Evolutionary conservation across 208 protist genomes (phyloP), one percentile per base, ranked within the genome.

Genomic region (Trichomonas tenax): DNA sequence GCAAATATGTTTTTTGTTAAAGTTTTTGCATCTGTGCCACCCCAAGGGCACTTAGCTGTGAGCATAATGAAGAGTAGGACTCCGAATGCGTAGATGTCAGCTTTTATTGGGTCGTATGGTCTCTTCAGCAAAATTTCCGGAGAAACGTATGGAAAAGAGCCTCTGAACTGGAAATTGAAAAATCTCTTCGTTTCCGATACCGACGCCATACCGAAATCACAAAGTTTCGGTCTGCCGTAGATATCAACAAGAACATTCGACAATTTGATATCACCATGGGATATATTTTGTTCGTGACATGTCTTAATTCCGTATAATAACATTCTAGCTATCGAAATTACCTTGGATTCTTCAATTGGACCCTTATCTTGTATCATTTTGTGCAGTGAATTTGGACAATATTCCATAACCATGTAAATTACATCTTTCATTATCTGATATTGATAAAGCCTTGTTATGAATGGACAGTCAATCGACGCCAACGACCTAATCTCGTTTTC

Each of bases 401-500:
- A 72, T n/a, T 72, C 58, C 58, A 72, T 72, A n/a, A 72, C 58
- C 26, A 72, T 17, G 58, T 72, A 72, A n/a, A 72, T n/a, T 31
- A 72, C 58, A 26, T 72, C 58, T 72, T 72, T 72, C 58, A 72
- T 72, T 4, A 72, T 72, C 21, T n/a, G 2, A 72, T 72, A 72
- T 63, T 98, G 97, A 44, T 96, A 96, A 49, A 98, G 98, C 36
- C 90, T 10, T 44, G 97, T 97, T 11, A 98, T 96, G 93, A 97
- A 96, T 14, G 96, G 96, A 90, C 97, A 96, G 34, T 63, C 96
- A 0, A 98, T 40, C 21, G 96, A 97, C n/a, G 97, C 97, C 31
- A 98, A 96, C 26, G 98, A 44, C 38, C 97, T 96, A 82, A 98
- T 97, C 88, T 98, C 97, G 89, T 98, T 98, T 38, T 98, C 96